A percentile compares a stretch with the other conserved stretches of the same genome.
phyloP scores from a whole-genome alignment of 2,329 filamentous ascomycete genomes.

The Colletotrichum truncatum region DNA sequence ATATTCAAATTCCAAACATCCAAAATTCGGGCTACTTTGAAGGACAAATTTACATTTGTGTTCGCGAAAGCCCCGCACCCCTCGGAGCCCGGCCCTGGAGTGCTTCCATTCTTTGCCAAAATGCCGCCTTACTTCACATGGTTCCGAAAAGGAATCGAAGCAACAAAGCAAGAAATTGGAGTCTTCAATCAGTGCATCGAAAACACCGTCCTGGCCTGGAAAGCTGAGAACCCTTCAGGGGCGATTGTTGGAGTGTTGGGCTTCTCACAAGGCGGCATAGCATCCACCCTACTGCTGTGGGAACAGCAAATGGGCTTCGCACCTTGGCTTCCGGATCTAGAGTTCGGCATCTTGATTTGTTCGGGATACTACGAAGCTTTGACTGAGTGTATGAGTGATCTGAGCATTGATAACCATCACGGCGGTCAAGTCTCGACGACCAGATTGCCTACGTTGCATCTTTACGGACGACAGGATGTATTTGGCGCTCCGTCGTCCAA shows the following conservation, averaged over 20 bases:
- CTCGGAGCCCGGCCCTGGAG: conserved; percentile 1
- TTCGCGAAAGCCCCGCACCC: background rate
- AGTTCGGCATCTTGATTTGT: conserved; percentile 4
- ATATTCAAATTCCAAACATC: conserved; percentile 1
- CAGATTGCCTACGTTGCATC: background rate
- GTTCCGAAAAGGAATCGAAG: background rate
- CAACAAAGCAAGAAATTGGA: background rate
- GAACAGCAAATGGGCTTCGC: background rate
- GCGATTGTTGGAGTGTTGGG: background rate
- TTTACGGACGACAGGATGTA: conserved; percentile 1
- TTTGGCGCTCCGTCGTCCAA: background rate
- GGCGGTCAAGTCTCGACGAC: background rate
- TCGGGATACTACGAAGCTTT: background rate
- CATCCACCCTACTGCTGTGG: background rate
- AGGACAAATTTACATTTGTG: conserved; percentile 1
- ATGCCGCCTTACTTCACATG: conserved; percentile 3
- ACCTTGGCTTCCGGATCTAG: conserved; percentile 2
- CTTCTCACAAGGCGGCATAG: conserved; percentile 3
- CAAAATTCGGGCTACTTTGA: background rate
- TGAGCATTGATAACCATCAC: background rate
- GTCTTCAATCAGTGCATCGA: conserved; percentile 2
- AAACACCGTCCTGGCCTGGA: background rate
- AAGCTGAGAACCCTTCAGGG: background rate
- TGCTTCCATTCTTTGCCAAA: background rate
- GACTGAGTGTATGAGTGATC: background rate